Percentiles rank a stretch among this genome's conserved stretches.
Conservation (phyloP, 2,329 filamentous ascomycete genomes). For the Exophiala viscosa region DNA sequence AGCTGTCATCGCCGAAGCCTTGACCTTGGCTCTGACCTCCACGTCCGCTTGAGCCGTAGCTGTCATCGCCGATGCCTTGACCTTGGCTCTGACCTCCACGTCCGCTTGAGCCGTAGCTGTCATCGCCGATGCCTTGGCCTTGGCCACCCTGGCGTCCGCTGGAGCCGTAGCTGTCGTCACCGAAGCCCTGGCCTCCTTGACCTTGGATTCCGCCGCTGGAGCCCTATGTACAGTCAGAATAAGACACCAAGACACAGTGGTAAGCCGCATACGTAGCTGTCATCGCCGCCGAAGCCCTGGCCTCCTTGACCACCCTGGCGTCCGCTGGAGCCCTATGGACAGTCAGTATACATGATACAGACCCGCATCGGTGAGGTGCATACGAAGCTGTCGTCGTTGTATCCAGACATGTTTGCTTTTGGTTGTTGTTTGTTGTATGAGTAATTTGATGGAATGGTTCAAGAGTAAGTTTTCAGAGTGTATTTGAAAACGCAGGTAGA, state of each 20-base stretch:
- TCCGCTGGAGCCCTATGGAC: slow-evolving; percentile 2
- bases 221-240: background rate
- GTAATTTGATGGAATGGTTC: background rate
- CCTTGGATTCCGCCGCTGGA: too few relatives aligned
- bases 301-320: slow-evolving; percentile 15
- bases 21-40: background rate
- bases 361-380: too few relatives aligned
- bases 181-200: too few relatives aligned
- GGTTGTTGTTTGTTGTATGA: background rate
- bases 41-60: slow-evolving; percentile 1
- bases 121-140: slow-evolving; percentile 10
- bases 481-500: too few relatives aligned
- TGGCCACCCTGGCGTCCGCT: slow-evolving; percentile 7
- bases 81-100: background rate
- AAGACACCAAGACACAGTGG: background rate
- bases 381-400: slow-evolving; percentile 17
- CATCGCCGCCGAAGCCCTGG: slow-evolving; percentile 25
- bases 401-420: slow-evolving; percentile 21
- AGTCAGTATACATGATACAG: slow-evolving; percentile 9
- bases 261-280: slow-evolving; percentile 23
- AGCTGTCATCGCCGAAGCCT: slow-evolving; percentile 4
- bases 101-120: slow-evolving; percentile 10
- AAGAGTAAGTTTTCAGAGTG: background rate
- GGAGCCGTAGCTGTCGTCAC: slow-evolving; percentile 3
- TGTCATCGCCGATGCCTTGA: slow-evolving; percentile 17